Base-by-base conservation (phyloP, 768 basidiomycete species). In the Kwoniella mangroviensis region DNA sequence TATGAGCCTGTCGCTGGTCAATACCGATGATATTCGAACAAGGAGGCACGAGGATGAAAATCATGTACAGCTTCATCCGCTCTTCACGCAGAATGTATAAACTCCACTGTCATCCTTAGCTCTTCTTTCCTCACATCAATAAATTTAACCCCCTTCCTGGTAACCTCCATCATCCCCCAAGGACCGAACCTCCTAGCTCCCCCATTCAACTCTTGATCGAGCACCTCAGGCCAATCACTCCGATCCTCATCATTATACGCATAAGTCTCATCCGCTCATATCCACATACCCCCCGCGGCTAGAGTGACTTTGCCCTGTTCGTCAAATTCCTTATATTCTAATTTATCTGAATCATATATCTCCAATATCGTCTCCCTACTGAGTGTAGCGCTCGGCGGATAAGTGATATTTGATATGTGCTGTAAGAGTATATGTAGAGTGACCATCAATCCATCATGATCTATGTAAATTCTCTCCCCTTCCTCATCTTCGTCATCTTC, bases 161-260 rank as follows among this genome's bases (percentile, higher is more conserved):
- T 40, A 0, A 58, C 15, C 28, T 58, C 56, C 56, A 58, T 58
- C 56, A 58, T 58, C 24, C 56, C 56, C 56, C 56, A 58, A 0
- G 24, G 34, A 22, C 56, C 56, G n/a, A 58, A 58, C 24, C 56
- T 58, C 45, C 45, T 49, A 49, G 45, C 45, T 49, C 45, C 45
- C 45, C 45, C 19, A 49, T 13, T 49, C 34, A 34, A 1, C 19
- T 49, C 45, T 15, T 1, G 13, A 49, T 49, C 45, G 15, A 49
- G 13, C 12, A 49, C 19, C 45, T 19, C 45, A 49, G 45, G 45
- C 45, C 45, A 49, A 13, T 19, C 45, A 49, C 45, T 49, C 45
- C 15, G 45, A 49, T 49, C 45, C 45, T 49, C 45, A 49, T 17
- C n/a, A 58, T 58, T 40, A 17, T 12, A 15, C 56, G 24, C n/a